Base-by-base conservation (phyloP, 805 yeast species). In the Pichia manshurica region DNA sequence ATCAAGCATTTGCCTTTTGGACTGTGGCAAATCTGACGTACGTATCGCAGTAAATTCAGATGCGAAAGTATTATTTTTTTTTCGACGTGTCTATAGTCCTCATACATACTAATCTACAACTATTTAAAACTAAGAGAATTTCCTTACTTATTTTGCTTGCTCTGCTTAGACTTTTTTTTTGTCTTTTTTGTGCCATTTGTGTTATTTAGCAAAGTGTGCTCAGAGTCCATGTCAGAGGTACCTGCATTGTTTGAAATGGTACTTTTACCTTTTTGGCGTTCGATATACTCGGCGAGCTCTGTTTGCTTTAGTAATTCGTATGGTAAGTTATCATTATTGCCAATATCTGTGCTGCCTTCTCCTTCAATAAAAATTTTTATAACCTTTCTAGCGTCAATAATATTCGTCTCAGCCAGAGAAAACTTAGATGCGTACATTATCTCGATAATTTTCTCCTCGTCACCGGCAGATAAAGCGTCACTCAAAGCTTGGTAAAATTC, bases 401-500 rank as follows among this genome's bases (percentile, higher is more conserved):
- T 20, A 10, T 25, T 25, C 9, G 33, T 32, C 3, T 38, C 48
- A 16, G 34, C 28, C 3, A 42, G 17, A 2, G 43, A 45, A 28
- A 48, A 45, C 22, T 46, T 50, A 4, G 50, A 42, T 3, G 40
- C 48, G 40, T 42, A 36, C 19, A 35, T 45, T 20, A 47, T 41
- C 19, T 46, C 52, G 22, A 49, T 48, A 10, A 46, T 47, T 8
- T 41, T 37, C 20, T 48, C 50, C 6, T 44, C 49, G 28, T 44
- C 39, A 8, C 52, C 50, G 2, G 23, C n/a, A 19, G 39, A 29
- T 12, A 52, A 48, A 12, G 40, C 37, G 3, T 25, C 20, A n/a
- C 46, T 48, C 25, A 52, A 44, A 37, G 47, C 31, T 16, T 9
- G 13, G 21, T 59, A 58, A 10, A 61, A 40, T 22, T 48, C 54